A percentile compares a stretch with the other conserved stretches of the same genome.
phyloP scores from a whole-genome alignment of 2,329 filamentous ascomycete genomes.

The Ceratocystis harringtonii region DNA sequence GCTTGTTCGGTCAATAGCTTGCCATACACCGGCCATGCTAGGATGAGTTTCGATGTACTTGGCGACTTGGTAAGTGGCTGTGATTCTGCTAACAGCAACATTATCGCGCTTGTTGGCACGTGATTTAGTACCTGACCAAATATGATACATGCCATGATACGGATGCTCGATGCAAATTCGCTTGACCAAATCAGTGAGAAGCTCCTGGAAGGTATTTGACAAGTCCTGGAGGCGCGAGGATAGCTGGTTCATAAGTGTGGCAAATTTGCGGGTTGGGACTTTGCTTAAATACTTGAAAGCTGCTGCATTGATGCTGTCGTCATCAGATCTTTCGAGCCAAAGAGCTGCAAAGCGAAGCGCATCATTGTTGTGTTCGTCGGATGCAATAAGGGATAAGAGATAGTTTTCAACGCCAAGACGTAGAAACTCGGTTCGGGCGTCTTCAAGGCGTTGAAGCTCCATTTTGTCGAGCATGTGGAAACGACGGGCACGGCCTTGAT shows the following conservation, averaged over 20 bases:
- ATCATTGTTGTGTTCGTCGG: constrained; percentile 78
- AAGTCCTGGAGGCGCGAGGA: constrained; percentile 77
- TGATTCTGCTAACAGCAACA: constrained; percentile 55
- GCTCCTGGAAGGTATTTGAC: constrained; percentile 55
- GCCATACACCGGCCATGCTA: constrained; percentile 44
- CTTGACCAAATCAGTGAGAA: constrained; percentile 58
- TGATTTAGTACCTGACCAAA: constrained; percentile 66
- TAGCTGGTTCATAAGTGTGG: constrained; percentile 83
- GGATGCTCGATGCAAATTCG: constrained; percentile 86
- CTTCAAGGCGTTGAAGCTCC: constrained; percentile 65
- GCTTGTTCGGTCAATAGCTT: constrained; percentile 58
- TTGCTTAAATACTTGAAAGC: constrained; percentile 53
- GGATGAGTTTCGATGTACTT: constrained; percentile 42
- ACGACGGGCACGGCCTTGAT: constrained; percentile 58
- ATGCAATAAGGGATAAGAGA: constrained; percentile 66
- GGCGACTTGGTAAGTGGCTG: constrained; percentile 55
- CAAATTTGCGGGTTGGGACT: constrained; percentile 86
- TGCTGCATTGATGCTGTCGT: constrained; percentile 59
- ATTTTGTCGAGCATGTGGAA: constrained; percentile 86
- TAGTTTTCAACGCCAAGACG: constrained; percentile 87
- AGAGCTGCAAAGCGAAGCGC: constrained; percentile 82
- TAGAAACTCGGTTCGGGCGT: constrained; percentile 69
- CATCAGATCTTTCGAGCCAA: constrained; percentile 80
- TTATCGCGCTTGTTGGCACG: constrained; percentile 58
- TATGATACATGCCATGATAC: constrained; percentile 93